Percentiles rank a stretch among this genome's conserved stretches.
Conservation (phyloP, 345 rosid species). For the Gossypium sturtianum region DNA sequence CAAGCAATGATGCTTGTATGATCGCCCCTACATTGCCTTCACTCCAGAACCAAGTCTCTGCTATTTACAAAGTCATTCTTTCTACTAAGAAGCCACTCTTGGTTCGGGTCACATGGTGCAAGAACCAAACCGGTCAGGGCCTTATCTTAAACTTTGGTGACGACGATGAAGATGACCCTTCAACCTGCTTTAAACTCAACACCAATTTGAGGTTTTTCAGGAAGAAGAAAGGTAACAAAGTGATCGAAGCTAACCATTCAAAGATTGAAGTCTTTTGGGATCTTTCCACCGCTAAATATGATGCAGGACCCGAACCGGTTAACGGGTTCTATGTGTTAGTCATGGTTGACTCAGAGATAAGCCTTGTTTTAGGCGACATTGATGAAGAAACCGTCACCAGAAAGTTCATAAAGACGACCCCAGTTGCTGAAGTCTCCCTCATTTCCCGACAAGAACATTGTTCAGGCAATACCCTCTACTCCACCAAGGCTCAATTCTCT, state of each 20-base stretch:
- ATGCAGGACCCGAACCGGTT: constrained; percentile 54
- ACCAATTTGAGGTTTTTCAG: constrained; percentile 55
- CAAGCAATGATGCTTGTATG: background rate
- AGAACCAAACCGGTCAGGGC: constrained; percentile 37
- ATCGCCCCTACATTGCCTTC: background rate
- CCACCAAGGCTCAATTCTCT: constrained; percentile 59
- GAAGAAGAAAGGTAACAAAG: constrained; percentile 71
- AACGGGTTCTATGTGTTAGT: constrained; percentile 61
- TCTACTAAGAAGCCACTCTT: background rate
- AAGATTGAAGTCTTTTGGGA: constrained; percentile 76
- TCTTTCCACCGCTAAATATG: constrained; percentile 62
- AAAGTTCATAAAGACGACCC: constrained; percentile 25
- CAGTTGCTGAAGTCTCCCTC: constrained; percentile 28
- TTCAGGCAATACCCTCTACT: constrained; percentile 60
- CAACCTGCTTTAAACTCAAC: constrained; percentile 57
- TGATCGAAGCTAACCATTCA: constrained; percentile 39
- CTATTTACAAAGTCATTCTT: background rate
- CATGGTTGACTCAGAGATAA: constrained; percentile 56
- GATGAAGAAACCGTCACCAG: constrained; percentile 42
- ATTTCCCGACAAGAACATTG: constrained; percentile 69
- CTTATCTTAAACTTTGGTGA: constrained; percentile 48
- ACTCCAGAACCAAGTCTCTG: background rate
- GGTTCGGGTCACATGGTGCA: background rate
- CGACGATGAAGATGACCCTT: constrained; percentile 28
- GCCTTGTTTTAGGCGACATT: constrained; percentile 55